Evolutionary conservation across 306 rosid species (phyloP), one percentile per base, ranked within the genome.

Genomic region (Malus orientalis): DNA sequence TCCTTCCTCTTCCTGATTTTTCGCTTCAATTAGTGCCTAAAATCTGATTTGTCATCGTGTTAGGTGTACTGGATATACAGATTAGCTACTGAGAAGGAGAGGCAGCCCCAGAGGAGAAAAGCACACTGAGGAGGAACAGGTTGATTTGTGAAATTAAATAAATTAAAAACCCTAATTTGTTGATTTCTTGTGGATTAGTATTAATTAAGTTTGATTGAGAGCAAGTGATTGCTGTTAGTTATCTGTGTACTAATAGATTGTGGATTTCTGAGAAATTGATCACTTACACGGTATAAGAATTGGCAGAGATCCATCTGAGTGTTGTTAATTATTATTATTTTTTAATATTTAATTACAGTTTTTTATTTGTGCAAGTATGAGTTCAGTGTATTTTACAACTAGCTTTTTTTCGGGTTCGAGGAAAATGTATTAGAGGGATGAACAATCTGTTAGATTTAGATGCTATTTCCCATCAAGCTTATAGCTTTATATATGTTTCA

Each of bases 51-150:
- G 15, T 19, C 70, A 20, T 63, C 20, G 60, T 51, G 22, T 25
- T 69, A 95, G 98, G 92, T 88, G 4, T 95, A 88, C 82, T 90
- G 97, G 98, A 90, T 93, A 81, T 93, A 90, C 85, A 88, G 90
- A 91, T 81, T 93, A 78, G 92, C 90, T 16, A 91, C 97, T 30
- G 96, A 93, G 42, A 88, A 71, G 54, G 96, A 93, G 25, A 87
- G 74, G 55, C 91, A 86, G 44, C 94, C 91, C 29, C 91, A 70
- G 81, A 84, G 98, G 86, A 86, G 91, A 70, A 95, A 95, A 80
- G 81, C 90, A 70, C 96, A 90, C 70, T 95, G 82, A 90, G 42
- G 82, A 90, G 42, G 67, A 72, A 33, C 83, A 61, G 16, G 71
- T 73, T 38, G 67, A 63, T 75, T 69, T 69, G 29, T 42, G 27